These are phyloP conservation scores for Pyracantha coccinea DNA, from an alignment of 331 rosid species.

Conservation along the genomic window DNA sequence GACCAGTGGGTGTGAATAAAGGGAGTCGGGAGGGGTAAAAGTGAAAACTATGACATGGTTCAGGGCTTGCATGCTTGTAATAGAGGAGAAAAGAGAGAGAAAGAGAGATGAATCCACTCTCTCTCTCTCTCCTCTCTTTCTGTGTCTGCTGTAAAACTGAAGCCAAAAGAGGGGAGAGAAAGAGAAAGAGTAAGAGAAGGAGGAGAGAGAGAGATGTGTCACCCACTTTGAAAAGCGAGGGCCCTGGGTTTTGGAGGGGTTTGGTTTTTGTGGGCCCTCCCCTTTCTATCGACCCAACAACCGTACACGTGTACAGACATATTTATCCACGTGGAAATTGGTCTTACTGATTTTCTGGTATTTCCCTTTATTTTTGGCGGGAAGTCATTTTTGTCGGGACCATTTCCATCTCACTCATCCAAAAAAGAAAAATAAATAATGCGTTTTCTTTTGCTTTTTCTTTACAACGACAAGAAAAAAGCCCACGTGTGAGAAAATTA, in stretches of 20 bases:
- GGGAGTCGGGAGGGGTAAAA: conserved; percentile 28
- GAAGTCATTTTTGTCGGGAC: conserved; percentile 56
- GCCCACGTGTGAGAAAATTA: too few relatives aligned
- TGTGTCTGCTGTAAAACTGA: conserved; percentile 44
- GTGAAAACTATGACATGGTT: conserved; percentile 36
- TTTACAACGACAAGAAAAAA: not conserved
- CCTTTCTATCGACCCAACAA: not conserved
- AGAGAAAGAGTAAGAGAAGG: conserved; percentile 7
- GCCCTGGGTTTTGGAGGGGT: conserved; percentile 24
- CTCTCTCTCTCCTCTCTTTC: not conserved
- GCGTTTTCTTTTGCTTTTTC: not conserved
- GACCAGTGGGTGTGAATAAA: conserved; percentile 23
- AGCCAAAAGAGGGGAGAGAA: conserved; percentile 22
- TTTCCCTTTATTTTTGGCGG: conserved; percentile 10
- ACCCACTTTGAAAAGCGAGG: conserved; percentile 50
- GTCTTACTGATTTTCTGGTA: not conserved
- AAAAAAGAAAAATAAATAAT: not conserved
- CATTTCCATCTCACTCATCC: conserved; percentile 12
- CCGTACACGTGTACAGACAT: not conserved
- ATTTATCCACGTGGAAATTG: conserved; percentile 3
- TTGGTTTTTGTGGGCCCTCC: conserved; percentile 20
- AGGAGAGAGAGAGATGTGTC: conserved; percentile 18
- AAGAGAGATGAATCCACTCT: not conserved
- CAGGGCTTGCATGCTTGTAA: conserved; percentile 65
- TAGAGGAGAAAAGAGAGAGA: not conserved